Base-by-base conservation (phyloP, 2,329 filamentous ascomycete species). In the Colletotrichum sp. region DNA sequence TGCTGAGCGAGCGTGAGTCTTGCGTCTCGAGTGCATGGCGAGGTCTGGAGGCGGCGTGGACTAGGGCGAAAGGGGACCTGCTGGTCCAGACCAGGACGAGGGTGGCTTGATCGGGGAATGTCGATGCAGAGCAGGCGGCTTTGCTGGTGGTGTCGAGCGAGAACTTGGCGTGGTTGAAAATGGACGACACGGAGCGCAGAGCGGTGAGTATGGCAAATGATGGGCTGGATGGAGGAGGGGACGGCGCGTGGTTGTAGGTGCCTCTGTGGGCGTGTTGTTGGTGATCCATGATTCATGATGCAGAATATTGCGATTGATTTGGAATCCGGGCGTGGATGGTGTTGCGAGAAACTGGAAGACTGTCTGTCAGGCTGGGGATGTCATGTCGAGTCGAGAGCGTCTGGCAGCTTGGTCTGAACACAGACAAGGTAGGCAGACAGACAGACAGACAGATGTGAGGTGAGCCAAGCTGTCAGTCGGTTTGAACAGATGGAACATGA, bases 251-350 rank as follows among this genome's bases (percentile, higher is more conserved):
- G 28, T 36, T 9, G 61, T 16, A 38, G 43, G 36, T 38, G 48
- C 16, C 18, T 38, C 16, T 59, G 58, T 26, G 36, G 14, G 52
- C 13, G 32, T 7, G 58, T 38, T 28, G 7, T 24, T 30, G n/a
- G 9, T n/a, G 30, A 24, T 73, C 43, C 38, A 69, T 74, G 73
- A 65, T 74, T 75, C 73, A 74, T 61, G 48, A 75, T 56, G 38
- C 24, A 43, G 61, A 56, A 61, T 43, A 52, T 72, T 58, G 36
- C 62, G 55, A 56, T 26, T 12, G 55, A 63, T 75, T 72, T 72
- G 69, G 62, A 72, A 75, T 72, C 24, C 73, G 5, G 59, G 48
- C 5, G 18, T 56, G 26, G 21, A 34, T 52, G 56, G 67, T 62
- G 67, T 52, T 62, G 65, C 32, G 65, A 52, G 16, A 3, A 43